Evolutionary conservation across 169 alveolate genomes (phyloP), one percentile per base, ranked within the genome.

Genomic region (Plasmodium fragile): DNA sequence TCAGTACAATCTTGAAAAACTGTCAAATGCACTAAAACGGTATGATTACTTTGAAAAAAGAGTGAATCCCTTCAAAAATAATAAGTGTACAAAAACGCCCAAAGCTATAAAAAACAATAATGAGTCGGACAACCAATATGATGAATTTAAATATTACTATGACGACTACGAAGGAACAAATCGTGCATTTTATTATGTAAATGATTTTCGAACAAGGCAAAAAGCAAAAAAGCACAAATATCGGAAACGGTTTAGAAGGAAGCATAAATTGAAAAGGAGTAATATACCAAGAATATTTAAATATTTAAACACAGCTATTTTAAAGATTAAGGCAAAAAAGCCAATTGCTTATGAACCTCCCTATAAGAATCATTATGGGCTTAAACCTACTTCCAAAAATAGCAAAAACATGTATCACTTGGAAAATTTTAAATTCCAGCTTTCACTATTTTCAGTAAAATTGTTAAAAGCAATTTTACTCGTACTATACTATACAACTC

Each of bases 11-110:
- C 55, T 43, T 36, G 55, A 78, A 34, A 43, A 78, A 30, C 22
- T 22, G 53, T 78, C 30, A 11, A 28, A 5, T 78, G 70, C 71
- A 32, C 16, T 78, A 41, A 78, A 78, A 39, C 41, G 18, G 45
- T 78, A 78, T 78, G 18, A 78, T 25, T 30, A 41, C 30, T 32
- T 22, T 43, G 83, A 78, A 78, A 78, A 78, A 78, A 18, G 75
- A 65, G 34, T 65, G 25, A 65, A 65, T 28, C 75, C 36, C 75
- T 65, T 65, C n/a, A 65, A 65, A 10, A 65, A 65, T 65, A 65
- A 65, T 65, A 65, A 25, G 36, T 5, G 13, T 18, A 22, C 4
- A 22, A 65, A 65, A 65, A 1, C 1, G 30, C 36, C 0, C 2
- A 65, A 4, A 11, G 6, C 2, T 65, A 8, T 65, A 65, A 65